Percentiles rank a stretch among this genome's conserved stretches.
Conservation (phyloP, 768 basidiomycete genomes). For the Mycena kentingensis region DNA sequence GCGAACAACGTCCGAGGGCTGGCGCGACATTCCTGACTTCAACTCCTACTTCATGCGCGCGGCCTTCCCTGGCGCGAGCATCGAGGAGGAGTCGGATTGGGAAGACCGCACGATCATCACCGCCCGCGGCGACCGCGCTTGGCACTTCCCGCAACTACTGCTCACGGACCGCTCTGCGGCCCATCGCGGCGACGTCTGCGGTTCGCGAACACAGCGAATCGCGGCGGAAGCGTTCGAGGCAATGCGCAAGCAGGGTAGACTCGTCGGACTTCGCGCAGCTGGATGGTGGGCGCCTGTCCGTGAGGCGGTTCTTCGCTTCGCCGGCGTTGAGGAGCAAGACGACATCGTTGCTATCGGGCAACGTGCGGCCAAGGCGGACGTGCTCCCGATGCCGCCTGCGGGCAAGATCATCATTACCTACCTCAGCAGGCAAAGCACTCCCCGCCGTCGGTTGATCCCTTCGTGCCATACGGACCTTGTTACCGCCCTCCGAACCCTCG, state of each 20-base stretch:
- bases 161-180: slow-evolving; percentile 76
- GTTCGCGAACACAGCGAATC: slow-evolving; percentile 63
- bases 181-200: slow-evolving; percentile 65
- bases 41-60: slow-evolving; percentile 75
- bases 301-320: slow-evolving; percentile 64
- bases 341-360: not conserved
- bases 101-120: slow-evolving; percentile 52
- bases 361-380: slow-evolving; percentile 25
- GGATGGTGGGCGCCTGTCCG: slow-evolving; percentile 80
- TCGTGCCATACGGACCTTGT: slow-evolving; percentile 60
- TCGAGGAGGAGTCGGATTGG: slow-evolving; percentile 74
- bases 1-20: slow-evolving; percentile 54
- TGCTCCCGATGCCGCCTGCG: slow-evolving; percentile 43
- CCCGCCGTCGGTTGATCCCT: slow-evolving; percentile 50
- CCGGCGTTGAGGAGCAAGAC: slow-evolving; percentile 42
- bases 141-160: slow-evolving; percentile 68
- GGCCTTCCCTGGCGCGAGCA: slow-evolving; percentile 66
- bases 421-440: slow-evolving; percentile 60
- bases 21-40: slow-evolving; percentile 76
- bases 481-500: slow-evolving; percentile 50
- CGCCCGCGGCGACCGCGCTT: slow-evolving; percentile 45
- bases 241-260: slow-evolving; percentile 38
- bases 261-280: slow-evolving; percentile 42
- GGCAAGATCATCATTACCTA: slow-evolving; percentile 68
- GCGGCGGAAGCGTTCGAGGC: slow-evolving; percentile 67